phyloP scores from a whole-genome alignment of 768 basidiomycete species.

The Lentinula sp. region DNA sequence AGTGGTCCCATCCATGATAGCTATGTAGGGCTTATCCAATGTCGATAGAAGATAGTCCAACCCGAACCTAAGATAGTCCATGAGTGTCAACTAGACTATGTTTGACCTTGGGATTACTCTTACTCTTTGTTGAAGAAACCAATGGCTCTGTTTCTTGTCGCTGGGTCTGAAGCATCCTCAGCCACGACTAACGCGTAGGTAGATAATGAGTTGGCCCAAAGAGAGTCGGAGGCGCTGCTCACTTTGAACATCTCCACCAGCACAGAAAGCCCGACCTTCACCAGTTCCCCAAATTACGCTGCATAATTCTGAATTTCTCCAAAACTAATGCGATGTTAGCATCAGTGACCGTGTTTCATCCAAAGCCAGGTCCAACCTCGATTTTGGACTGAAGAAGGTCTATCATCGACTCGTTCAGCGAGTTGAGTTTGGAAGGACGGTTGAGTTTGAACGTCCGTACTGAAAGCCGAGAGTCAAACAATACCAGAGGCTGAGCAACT shows the following conservation, averaged over 20 bases:
- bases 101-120: constrained; percentile 21
- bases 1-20: constrained; percentile 85
- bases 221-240: constrained; percentile 22
- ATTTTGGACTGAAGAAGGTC: constrained; percentile 63
- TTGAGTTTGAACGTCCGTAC: constrained; percentile 75
- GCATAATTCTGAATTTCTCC: constrained; percentile 66
- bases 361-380: constrained; percentile 40
- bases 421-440: constrained; percentile 74
- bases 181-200: constrained; percentile 44
- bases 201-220: background rate
- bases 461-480: constrained; percentile 61
- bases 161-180: constrained; percentile 37
- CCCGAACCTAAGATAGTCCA: constrained; percentile 53
- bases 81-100: background rate
- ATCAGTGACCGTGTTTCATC: background rate
- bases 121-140: constrained; percentile 90
- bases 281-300: constrained; percentile 71
- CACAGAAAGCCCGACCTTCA: constrained; percentile 77
- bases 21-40: constrained; percentile 83
- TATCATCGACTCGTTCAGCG: constrained; percentile 78
- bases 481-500: constrained; percentile 40
- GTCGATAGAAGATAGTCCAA: constrained; percentile 67
- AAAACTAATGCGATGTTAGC: constrained; percentile 43
- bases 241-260: constrained; percentile 93
- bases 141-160: constrained; percentile 57